Conservation (phyloP, 139 green algal species). For the Chlorella vulgaris region DNA sequence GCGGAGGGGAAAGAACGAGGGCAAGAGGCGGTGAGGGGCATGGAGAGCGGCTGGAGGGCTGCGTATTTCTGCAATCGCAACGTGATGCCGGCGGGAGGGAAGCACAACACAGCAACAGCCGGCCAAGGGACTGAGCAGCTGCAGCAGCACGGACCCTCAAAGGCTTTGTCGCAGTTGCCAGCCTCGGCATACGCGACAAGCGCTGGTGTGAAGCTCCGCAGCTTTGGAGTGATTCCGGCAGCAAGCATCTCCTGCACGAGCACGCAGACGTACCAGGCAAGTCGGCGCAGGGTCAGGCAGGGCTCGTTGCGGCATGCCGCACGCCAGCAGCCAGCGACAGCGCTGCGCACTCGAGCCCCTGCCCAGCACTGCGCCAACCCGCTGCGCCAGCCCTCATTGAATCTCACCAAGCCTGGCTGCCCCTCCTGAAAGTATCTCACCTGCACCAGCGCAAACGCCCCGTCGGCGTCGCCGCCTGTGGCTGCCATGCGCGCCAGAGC, state of each 20-base stretch:
- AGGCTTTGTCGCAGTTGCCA: constrained; percentile 40
- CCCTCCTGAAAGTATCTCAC: no score
- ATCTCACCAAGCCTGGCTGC: no score
- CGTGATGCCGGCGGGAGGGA: neutral
- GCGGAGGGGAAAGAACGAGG: neutral
- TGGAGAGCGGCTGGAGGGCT: neutral
- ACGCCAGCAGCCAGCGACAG: neutral
- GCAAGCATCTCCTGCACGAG: constrained; percentile 25
- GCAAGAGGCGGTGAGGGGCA: neutral
- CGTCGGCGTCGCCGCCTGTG: constrained; percentile 37
- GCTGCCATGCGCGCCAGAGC: constrained; percentile 48
- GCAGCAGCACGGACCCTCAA: constrained; percentile 23
- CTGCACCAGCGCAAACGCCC: constrained; percentile 45
- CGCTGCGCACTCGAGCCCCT: no score
- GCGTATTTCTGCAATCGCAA: neutral
- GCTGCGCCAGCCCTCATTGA: neutral
- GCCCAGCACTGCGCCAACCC: neutral
- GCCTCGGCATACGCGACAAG: constrained; percentile 49
- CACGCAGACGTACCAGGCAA: neutral
- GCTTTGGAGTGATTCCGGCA: constrained; percentile 19
- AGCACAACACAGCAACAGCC: neutral
- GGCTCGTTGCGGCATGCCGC: no score
- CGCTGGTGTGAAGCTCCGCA: constrained; percentile 62
- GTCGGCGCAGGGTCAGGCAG: neutral
- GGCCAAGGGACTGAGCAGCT: neutral